Base-by-base conservation (phyloP, 257 asterid species). In the Thymus quinquecostatus region DNA sequence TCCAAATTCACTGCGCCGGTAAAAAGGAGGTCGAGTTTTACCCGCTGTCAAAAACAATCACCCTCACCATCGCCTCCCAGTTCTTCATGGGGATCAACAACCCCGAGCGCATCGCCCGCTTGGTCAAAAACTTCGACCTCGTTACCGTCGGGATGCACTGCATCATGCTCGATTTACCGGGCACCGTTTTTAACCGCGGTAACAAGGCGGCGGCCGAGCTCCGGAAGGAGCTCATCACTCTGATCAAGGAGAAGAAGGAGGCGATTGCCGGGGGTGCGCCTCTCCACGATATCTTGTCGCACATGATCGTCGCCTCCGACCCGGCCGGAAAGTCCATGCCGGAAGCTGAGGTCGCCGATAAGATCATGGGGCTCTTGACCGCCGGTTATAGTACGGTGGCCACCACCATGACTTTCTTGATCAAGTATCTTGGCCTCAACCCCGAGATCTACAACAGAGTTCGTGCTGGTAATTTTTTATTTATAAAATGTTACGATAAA, bases 331-430 rank as follows among this genome's bases (percentile, higher is more conserved):
- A 43, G 2, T 40, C 74, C 66, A 81, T 85, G 89, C 80, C 88
- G 2, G 96, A 90, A 29, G 58, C 77, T 4, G 97, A 86, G 68
- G 75, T 88, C 27, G 91, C 93, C 3, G 96, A 88, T 51, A 90
- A 85, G 60, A 73, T 90, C 1, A 88, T 90, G 96, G 96, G 97
- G 4, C 34, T 90, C 60, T 36, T 90, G 27, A 83, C 83, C 1
- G 97, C 97, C 0, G 96, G 93, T 1, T 85, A 90, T 5, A 90
- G 89, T 47, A 88, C 97, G 1, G 96, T 90, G 13, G 89, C 97
- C 4, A 79, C 93, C 0, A 78, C 89, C 1, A 82, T 86, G 4
- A 80, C 91, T 36, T 86, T 90, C 72, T 57, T 90, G 60, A 77
- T 90, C 81, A 90, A 90, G 34, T 86, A 88, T 10, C 80, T 90